phyloP scores from a whole-genome alignment of 140 eudicot genomes.

The Flaveria floridana region DNA sequence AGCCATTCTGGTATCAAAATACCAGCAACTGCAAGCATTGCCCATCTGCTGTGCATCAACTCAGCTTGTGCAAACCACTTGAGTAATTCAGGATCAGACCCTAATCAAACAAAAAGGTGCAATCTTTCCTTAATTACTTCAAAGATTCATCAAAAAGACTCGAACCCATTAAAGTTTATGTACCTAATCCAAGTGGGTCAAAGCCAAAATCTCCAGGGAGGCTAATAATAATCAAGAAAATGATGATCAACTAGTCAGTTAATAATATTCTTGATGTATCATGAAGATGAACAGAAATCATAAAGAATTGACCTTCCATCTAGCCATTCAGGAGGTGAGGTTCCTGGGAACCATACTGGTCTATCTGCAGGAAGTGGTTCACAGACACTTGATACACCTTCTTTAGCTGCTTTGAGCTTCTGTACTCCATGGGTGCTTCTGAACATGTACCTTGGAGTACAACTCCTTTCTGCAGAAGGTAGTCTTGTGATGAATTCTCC shows the following conservation, averaged over 20 bases:
- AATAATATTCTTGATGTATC: neutral
- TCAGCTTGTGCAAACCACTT: slow-evolving; percentile 97
- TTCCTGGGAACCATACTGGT: slow-evolving; percentile 96
- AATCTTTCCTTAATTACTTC: slow-evolving; percentile 2
- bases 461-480: slow-evolving; percentile 31
- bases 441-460: slow-evolving; percentile 23
- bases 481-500: slow-evolving; percentile 23
- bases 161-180: slow-evolving; percentile 7
- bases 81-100: slow-evolving; percentile 85
- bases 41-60: slow-evolving; percentile 89
- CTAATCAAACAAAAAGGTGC: slow-evolving; percentile 29
- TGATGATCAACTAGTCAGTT: neutral
- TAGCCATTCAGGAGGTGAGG: slow-evolving; percentile 85
- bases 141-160: neutral
- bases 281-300: neutral
- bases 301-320: slow-evolving; percentile 76
- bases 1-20: slow-evolving; percentile 89
- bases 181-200: slow-evolving; percentile 92
- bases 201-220: slow-evolving; percentile 98
- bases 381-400: slow-evolving; percentile 72
- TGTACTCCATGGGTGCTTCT: slow-evolving; percentile 30
- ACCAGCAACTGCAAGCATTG: slow-evolving; percentile 93
- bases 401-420: slow-evolving; percentile 58
- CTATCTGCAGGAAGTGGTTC: slow-evolving; percentile 95
- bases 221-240: slow-evolving; percentile 39